Conservation (phyloP, 2,329 filamentous ascomycete species). For the Blumeria graminis region DNA sequence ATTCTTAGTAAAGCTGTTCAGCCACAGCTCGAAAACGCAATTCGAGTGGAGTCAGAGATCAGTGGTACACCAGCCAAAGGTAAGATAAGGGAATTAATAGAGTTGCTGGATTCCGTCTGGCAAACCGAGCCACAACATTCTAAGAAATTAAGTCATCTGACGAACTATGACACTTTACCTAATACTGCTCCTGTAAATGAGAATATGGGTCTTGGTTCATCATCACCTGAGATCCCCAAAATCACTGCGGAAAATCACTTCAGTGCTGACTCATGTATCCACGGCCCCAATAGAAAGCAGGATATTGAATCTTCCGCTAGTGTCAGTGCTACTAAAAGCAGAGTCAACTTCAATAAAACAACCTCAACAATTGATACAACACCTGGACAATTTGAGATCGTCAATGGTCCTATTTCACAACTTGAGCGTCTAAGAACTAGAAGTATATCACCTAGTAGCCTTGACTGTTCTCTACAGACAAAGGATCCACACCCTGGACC, state of each 20-base stretch:
- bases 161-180: no score
- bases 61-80: constrained; percentile 43
- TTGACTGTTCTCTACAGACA: constrained; percentile 18
- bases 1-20: constrained; percentile 60
- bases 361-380: no score
- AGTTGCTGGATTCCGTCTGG: constrained; percentile 43
- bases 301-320: constrained; percentile 16
- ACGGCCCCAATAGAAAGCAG: no score
- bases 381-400: no score
- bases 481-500: constrained; percentile 17
- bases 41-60: constrained; percentile 62
- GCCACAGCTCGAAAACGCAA: constrained; percentile 48
- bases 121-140: constrained; percentile 22
- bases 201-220: no score
- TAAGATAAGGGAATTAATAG: constrained; percentile 49
- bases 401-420: no score
- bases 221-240: no score
- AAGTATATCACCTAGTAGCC: constrained; percentile 24
- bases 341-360: no score
- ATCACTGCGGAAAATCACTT: no score
- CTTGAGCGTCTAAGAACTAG: constrained; percentile 4
- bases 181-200: no score
- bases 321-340: constrained; percentile 17
- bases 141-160: constrained; percentile 10
- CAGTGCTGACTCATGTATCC: no score